Conservation (phyloP, 345 rosid genomes). For the Salix purpurea region DNA sequence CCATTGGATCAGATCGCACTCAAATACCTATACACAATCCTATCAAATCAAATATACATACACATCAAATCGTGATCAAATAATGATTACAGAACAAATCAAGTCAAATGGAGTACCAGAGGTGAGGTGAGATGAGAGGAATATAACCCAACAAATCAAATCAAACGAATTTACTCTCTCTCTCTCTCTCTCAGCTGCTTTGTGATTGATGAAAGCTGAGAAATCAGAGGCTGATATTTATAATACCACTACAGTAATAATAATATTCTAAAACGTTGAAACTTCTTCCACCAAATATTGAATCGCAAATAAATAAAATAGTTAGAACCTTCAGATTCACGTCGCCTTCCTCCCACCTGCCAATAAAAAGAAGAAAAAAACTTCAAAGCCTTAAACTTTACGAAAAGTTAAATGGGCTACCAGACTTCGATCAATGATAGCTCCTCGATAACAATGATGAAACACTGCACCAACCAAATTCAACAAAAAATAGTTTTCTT, state of each 20-base stretch:
- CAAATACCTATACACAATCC: neutral
- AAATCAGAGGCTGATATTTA: slow-evolving; percentile 37
- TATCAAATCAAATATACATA: neutral
- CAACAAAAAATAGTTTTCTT: neutral
- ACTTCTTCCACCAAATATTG: slow-evolving; percentile 26
- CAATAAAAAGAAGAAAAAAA: neutral
- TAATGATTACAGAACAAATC: neutral
- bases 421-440: slow-evolving; percentile 19
- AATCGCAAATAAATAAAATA: neutral
- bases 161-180: slow-evolving; percentile 2
- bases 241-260: slow-evolving; percentile 9
- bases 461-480: slow-evolving; percentile 28
- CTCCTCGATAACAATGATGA: slow-evolving; percentile 29
- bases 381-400: slow-evolving; percentile 37
- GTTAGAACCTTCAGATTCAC: slow-evolving; percentile 12
- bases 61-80: neutral
- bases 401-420: slow-evolving; percentile 24
- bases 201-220: slow-evolving; percentile 18
- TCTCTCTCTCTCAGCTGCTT: neutral
- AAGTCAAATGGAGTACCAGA: neutral
- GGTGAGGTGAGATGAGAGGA: neutral
- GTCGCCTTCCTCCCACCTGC: neutral
- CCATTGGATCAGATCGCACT: slow-evolving; percentile 32
- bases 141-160: neutral
- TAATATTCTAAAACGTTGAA: slow-evolving; percentile 17